A percentile compares a stretch with the other conserved stretches of the same genome.
phyloP scores from a whole-genome alignment of 495 filamentous ascomycete genomes.

The Aspergillus indologenus region DNA sequence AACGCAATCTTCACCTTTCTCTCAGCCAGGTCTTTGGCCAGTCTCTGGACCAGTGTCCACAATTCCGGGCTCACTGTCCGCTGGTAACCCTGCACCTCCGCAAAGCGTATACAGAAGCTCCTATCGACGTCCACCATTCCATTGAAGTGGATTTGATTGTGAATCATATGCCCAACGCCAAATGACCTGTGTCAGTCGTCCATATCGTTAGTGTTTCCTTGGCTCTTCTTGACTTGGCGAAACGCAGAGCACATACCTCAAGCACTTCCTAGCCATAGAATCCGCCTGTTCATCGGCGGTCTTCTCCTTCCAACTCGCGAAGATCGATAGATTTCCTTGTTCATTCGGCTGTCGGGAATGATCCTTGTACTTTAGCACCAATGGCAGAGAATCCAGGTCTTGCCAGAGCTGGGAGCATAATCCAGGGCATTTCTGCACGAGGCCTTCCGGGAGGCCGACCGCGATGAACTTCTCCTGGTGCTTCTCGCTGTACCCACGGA shows the following conservation, averaged over 20 bases:
- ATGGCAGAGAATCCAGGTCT: slow-evolving; percentile 11
- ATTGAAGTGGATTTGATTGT: slow-evolving; percentile 6
- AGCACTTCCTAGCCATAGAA: slow-evolving; percentile 14
- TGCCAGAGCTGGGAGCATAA: slow-evolving; percentile 9
- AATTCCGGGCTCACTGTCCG: slow-evolving; percentile 1
- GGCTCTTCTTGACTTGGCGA: no score
- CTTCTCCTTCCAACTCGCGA: slow-evolving; percentile 11
- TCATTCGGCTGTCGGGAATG: slow-evolving; percentile 1
- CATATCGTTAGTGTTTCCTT: background rate
- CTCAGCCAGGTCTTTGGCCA: slow-evolving; percentile 4
- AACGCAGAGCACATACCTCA: slow-evolving; percentile 3
- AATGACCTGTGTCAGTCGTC: slow-evolving; percentile 8
- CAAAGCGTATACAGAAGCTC: slow-evolving; percentile 5
- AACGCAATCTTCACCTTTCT: slow-evolving; percentile 11
- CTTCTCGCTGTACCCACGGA: slow-evolving; percentile 1
- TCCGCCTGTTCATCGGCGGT: slow-evolving; percentile 13
- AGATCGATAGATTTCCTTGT: slow-evolving; percentile 8
- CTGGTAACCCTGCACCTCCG: background rate
- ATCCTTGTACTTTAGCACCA: slow-evolving; percentile 3
- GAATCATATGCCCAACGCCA: slow-evolving; percentile 13
- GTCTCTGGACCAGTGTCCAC: slow-evolving; percentile 8
- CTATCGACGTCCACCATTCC: slow-evolving; percentile 11
- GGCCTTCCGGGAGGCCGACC: background rate
- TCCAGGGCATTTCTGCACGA: slow-evolving; percentile 7
- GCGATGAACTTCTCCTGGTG: slow-evolving; percentile 10